Evolutionary conservation across 2,329 filamentous ascomycete species (phyloP).

Genomic region (Peltaster fructicola): DNA sequence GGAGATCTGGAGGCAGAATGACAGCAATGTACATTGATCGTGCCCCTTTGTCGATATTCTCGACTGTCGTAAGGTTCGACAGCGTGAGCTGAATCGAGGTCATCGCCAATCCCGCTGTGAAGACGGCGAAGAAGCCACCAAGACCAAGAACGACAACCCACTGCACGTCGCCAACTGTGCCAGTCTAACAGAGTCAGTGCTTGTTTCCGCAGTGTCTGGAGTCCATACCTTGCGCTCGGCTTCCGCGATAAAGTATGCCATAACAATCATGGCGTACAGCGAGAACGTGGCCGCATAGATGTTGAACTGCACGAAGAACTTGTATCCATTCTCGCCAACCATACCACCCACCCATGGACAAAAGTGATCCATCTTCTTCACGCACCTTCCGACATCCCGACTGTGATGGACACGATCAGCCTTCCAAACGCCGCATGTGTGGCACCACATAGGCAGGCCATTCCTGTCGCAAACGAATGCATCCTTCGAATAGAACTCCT

Average conservation of each 20-base stretch:
- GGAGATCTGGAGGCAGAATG: constrained; percentile 36
- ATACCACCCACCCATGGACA: constrained; percentile 95
- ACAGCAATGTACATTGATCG: constrained; percentile 60
- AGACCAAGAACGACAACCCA: constrained; percentile 51
- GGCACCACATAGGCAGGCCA: constrained; percentile 76
- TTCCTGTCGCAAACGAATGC: constrained; percentile 70
- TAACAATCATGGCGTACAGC: constrained; percentile 42
- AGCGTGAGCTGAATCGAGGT: constrained; percentile 54
- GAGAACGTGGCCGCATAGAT: constrained; percentile 56
- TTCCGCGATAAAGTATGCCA: constrained; percentile 45
- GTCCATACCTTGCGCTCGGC: constrained; percentile 7
- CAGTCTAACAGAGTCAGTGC: constrained; percentile 13
- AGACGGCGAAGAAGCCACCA: constrained; percentile 59
- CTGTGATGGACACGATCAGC: constrained; percentile 78
- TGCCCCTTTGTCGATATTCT: constrained; percentile 45
- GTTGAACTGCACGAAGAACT: constrained; percentile 82
- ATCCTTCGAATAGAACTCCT: constrained; percentile 64
- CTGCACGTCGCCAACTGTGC: constrained; percentile 29
- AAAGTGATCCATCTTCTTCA: constrained; percentile 32
- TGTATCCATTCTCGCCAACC: constrained; percentile 70
- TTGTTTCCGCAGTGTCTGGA: too few relatives aligned
- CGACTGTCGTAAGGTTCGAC: constrained; percentile 69
- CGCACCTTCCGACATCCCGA: constrained; percentile 42
- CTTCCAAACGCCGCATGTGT: constrained; percentile 71
- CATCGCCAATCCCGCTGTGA: constrained; percentile 57